phyloP scores from a whole-genome alignment of 306 rosid genomes.

The Senna tora region DNA sequence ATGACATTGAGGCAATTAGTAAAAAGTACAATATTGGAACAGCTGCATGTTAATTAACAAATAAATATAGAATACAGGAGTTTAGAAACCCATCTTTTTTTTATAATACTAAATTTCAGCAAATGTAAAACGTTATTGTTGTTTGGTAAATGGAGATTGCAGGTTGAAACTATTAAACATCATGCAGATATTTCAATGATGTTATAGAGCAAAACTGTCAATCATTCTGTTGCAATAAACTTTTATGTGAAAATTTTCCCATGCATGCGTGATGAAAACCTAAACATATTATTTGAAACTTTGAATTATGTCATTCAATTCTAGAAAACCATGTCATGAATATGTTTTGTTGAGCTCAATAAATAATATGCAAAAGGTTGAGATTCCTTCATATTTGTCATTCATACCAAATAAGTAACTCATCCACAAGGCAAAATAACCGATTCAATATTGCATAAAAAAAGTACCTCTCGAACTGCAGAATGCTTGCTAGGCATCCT shows the following conservation, averaged over 20 bases:
- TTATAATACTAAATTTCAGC: conserved; percentile 12
- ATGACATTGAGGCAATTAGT: conserved; percentile 13
- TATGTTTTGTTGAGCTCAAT: conserved; percentile 4
- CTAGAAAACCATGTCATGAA: background rate
- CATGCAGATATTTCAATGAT: background rate
- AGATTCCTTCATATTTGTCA: background rate
- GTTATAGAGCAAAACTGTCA: background rate
- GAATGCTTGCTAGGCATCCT: conserved; percentile 61
- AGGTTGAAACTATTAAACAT: background rate
- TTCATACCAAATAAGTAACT: conserved; percentile 4
- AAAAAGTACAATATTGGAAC: conserved; percentile 6
- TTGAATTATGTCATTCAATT: conserved; percentile 10
- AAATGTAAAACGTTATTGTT: background rate
- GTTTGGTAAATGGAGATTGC: conserved; percentile 3
- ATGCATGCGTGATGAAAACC: background rate
- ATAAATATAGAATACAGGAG: conserved; percentile 8
- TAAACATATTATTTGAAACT: background rate
- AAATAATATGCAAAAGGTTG: conserved; percentile 1
- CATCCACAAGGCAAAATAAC: conserved; percentile 11
- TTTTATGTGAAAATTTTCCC: background rate
- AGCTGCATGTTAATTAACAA: background rate
- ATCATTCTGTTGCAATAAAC: background rate
- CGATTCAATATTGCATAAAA: background rate
- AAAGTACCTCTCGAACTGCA: conserved; percentile 60
- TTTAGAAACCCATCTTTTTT: conserved; percentile 2